Evolutionary conservation across 1,284 basidiomycete species (phyloP).

Genomic region (Leccinum subrobustum): DNA sequence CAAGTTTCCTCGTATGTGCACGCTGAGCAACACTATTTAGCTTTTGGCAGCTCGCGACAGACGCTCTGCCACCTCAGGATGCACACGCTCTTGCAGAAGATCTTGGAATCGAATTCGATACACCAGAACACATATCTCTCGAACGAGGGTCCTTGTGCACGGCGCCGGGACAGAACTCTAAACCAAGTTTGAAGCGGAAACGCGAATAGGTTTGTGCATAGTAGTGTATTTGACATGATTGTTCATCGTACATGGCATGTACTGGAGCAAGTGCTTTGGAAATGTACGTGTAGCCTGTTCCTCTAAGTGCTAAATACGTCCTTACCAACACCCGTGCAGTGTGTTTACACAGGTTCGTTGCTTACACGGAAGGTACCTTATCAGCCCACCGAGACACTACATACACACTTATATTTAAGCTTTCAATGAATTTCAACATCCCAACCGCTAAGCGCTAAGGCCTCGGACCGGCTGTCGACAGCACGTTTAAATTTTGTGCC

Average conservation of each 20-base stretch:
- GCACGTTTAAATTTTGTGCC: no score
- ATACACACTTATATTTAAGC: background rate
- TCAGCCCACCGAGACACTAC: no score
- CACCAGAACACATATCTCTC: constrained; percentile 57
- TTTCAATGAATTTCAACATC: background rate
- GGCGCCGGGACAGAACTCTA: constrained; percentile 11
- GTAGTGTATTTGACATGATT: background rate
- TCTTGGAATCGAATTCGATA: constrained; percentile 73
- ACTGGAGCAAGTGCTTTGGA: background rate
- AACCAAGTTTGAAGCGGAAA: constrained; percentile 30
- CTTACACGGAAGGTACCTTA: background rate
- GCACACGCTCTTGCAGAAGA: constrained; percentile 62
- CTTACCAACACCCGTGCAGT: background rate
- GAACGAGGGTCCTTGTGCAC: constrained; percentile 27
- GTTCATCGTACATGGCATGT: background rate
- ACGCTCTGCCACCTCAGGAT: constrained; percentile 62
- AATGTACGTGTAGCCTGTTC: background rate
- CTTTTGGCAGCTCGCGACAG: constrained; percentile 71
- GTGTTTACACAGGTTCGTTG: background rate
- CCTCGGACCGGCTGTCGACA: no score
- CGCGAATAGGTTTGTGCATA: constrained; percentile 19
- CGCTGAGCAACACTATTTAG: constrained; percentile 36
- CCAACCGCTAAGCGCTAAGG: background rate
- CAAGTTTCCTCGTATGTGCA: background rate
- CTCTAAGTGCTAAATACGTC: background rate